Base-by-base conservation (phyloP, 106 monocot genomes). In the Vanilla planifolia region DNA sequence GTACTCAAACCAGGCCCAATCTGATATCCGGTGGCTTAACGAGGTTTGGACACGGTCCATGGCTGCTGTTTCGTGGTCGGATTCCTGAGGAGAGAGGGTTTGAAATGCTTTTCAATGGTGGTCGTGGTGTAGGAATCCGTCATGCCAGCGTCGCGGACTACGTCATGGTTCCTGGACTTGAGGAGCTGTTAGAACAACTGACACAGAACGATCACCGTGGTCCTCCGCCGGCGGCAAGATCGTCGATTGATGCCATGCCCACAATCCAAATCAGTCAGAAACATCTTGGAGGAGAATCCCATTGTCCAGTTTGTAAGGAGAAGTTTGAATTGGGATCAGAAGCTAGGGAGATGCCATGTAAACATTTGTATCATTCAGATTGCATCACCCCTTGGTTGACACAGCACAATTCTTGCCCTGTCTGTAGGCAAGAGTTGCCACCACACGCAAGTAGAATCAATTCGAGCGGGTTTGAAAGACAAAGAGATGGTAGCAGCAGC, bases 221-320 rank as follows among this genome's bases (percentile, higher is more conserved):
- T 0, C 89, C 93, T 9, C 71, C 92, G 0, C 89, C 89, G 3
- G 93, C 89, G 51, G 37, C 77, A 33, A 66, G 75, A 9, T 80
- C 93, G 11, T 66, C 82, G 10, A 89, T 89, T 30, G 85, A 94
- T 56, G 76, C 83, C 0, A 72, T 94, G 81, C 85, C 93, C 0
- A 71, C 66, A 0, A 33, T 94, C 27, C 82, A 85, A 72, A 94
- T 94, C 17, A 77, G n/a, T 21, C 79, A 58, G 2, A 74, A 75
- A 73, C 91, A 91, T 73, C 79, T 91, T 71, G 70, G 67, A 4
- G 75, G 77, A 10, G 89, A 89, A 55, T 75, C 85, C 17, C 89
- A 94, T 33, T 94, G 93, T 37, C 77, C 93, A 1, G 89, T 94
- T 40, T 94, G 93, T 34, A 85, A 82, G 67, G 93, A 94, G 61